These are phyloP conservation scores for Phytophthora megakarya DNA, from an alignment of 352 stramenopile species.

Conservation along the genomic window DNA sequence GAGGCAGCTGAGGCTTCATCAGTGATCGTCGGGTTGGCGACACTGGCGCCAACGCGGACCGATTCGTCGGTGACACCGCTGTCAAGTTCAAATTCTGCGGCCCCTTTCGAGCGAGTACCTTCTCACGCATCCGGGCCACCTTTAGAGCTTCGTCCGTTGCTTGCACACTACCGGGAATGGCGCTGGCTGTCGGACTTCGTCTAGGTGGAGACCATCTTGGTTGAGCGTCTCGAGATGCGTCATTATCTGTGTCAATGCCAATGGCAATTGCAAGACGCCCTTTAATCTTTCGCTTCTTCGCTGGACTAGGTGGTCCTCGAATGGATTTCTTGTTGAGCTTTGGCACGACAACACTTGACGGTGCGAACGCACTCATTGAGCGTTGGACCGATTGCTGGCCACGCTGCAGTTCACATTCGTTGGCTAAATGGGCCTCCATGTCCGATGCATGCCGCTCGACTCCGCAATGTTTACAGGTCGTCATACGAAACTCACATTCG, in stretches of 20 bases:
- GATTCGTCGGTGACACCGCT: neutral
- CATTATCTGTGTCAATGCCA: constrained; percentile 6
- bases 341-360: constrained; percentile 13
- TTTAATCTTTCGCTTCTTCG: constrained; percentile 4
- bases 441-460: constrained; percentile 43
- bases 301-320: constrained; percentile 13
- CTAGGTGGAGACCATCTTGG: neutral
- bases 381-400: constrained; percentile 22
- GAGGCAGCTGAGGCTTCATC: constrained; percentile 21
- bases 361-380: constrained; percentile 6
- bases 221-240: neutral
- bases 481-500: constrained; percentile 47
- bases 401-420: constrained; percentile 48
- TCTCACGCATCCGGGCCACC: constrained; percentile 52
- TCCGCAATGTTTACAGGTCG: constrained; percentile 49
- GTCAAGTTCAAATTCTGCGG: neutral
- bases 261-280: constrained; percentile 2
- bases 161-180: constrained; percentile 12
- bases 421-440: constrained; percentile 43
- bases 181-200: neutral
- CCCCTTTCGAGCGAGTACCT: constrained; percentile 40
- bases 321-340: constrained; percentile 33
- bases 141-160: constrained; percentile 39
- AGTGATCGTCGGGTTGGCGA: constrained; percentile 6
- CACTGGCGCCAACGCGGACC: neutral